Base-by-base conservation (phyloP, 495 filamentous ascomycete genomes). In the Penicillium pulvis region DNA sequence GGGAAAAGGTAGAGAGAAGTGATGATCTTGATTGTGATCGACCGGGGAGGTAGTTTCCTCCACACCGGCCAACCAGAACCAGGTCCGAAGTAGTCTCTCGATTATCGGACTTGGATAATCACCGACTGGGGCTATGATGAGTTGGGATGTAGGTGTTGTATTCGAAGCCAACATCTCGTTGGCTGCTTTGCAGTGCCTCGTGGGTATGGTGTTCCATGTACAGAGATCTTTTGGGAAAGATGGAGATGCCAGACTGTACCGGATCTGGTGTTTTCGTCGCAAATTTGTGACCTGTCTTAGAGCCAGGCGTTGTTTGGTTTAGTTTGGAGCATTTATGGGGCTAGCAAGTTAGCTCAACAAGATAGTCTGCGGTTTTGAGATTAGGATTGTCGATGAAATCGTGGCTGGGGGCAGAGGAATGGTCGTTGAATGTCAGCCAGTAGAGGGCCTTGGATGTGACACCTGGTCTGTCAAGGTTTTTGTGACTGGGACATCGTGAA, bases 21-120 rank as follows among this genome's bases (percentile, higher is more conserved):
- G 26, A 49, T 49, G 11, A 49, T 49, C 12, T 49, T 49, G 16
- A 41, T 41, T 41, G 39, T 41, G 39, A 41, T 41, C 39, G 16
- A n/a, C 39, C 11, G 14, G n/a, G 39, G 14, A 4, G 14, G n/a
- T 41, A 41, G 3, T 41, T 6, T n/a, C 3, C 7, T 36, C 12
- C 9, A 8, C 1, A 36, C 6, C 9, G 12, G 12, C 33, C 33
- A 36, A 36, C 33, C 33, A 36, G 33, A 36, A 14, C 33, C 12
- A 36, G 33, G 10, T 11, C 33, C 33, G 33, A 36, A 36, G 33
- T 14, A 14, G 9, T 36, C 33, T 3, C 20, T 36, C 33, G 33
- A 10, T 10, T 3, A 36, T 36, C 39, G 0, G 14, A 41, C 39
- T 16, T 16, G 39, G 39, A 41, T 17, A 16, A 16, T 41, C 1